Percentiles rank a stretch among this genome's conserved stretches.
Evolutionary conservation across 1,284 basidiomycete species (phyloP).

Genomic region (Trichosporon sp.): DNA sequence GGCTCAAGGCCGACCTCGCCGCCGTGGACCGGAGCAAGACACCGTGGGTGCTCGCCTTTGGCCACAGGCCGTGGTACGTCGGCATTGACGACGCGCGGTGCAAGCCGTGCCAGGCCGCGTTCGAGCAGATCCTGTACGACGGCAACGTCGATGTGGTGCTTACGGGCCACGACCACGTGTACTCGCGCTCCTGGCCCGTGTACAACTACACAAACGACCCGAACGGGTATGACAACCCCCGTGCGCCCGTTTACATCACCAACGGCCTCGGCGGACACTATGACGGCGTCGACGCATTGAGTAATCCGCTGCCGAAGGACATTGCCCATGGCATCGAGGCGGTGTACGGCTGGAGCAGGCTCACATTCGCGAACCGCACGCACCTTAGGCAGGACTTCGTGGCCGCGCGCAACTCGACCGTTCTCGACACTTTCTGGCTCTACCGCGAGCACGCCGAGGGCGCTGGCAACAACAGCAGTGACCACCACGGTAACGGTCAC

Average conservation of each 20-base stretch:
- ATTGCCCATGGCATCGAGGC: conserved; percentile 39
- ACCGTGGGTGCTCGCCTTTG: conserved; percentile 54
- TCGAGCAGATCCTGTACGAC: conserved; percentile 51
- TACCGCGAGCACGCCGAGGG: conserved; percentile 32
- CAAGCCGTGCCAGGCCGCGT: conserved; percentile 45
- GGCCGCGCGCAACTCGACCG: conserved; percentile 34
- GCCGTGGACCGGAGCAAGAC: conserved; percentile 52
- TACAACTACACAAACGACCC: conserved; percentile 45
- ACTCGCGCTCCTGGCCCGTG: conserved; percentile 46
- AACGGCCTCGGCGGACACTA: conserved; percentile 51
- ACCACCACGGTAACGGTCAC: not conserved
- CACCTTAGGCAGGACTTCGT: conserved; percentile 40
- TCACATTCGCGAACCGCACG: conserved; percentile 50
- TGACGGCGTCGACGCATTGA: conserved; percentile 46
- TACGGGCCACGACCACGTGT: conserved; percentile 53
- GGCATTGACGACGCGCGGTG: conserved; percentile 34
- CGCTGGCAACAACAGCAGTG: not conserved
- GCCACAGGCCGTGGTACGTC: conserved; percentile 47
- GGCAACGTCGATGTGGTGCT: conserved; percentile 51
- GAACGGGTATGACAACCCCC: conserved; percentile 39
- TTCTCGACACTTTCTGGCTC: conserved; percentile 36
- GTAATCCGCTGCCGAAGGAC: conserved; percentile 35
- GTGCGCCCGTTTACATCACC: conserved; percentile 42
- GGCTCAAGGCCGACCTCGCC: conserved; percentile 47
- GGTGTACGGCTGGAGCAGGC: conserved; percentile 44